Evolutionary conservation across 805 yeast genomes (phyloP), one percentile per base, ranked within the genome.

Genomic region (Naumovozyma baii): DNA sequence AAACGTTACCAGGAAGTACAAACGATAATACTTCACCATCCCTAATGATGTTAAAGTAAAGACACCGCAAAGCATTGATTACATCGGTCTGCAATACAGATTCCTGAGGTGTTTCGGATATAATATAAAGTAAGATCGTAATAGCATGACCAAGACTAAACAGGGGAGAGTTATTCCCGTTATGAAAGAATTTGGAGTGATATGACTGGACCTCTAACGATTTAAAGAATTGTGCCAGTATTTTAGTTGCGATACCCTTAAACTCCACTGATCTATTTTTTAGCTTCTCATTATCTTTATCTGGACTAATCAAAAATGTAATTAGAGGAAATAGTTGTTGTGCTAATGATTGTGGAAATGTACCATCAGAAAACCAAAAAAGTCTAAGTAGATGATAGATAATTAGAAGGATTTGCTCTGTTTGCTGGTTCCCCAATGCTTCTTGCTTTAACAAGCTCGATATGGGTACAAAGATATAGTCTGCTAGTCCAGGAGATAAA

Each of bases 391-490:
- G 51, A 3, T 64, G 48, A 3, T 63, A 52, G 2, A 79, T 48
- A 14, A 74, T 64, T n/a, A 63, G 55, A 8, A 80, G 50, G 1
- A 73, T 52, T 19, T 62, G 57, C 41, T 74, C 78, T 2, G 68
- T 59, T 35, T 68, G 74, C 0, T 67, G 47, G 34, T 71, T 74
- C 2, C 70, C 66, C 1, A 78, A 51, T n/a, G 63, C 45, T 1
- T 67, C 67, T 33, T 70, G 70, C 40, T 72, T 70, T 31, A 80
- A 55, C 7, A 80, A 51, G 39, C 70, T 69, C 1, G 76, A 69
- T 2, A 80, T 49, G 0, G 87, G 86, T 10, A 76, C 69, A 55
- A 77, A 78, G 1, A 79, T 66, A 42, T 78, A 78, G 44, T 79
- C 83, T 0, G 81, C 81, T 15, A 78, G 50, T 18, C 62, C 63